Percentiles rank a stretch among this genome's conserved stretches.
These are phyloP conservation scores for Myrica gale DNA, from an alignment of 306 rosid species.

Conservation along the genomic window DNA sequence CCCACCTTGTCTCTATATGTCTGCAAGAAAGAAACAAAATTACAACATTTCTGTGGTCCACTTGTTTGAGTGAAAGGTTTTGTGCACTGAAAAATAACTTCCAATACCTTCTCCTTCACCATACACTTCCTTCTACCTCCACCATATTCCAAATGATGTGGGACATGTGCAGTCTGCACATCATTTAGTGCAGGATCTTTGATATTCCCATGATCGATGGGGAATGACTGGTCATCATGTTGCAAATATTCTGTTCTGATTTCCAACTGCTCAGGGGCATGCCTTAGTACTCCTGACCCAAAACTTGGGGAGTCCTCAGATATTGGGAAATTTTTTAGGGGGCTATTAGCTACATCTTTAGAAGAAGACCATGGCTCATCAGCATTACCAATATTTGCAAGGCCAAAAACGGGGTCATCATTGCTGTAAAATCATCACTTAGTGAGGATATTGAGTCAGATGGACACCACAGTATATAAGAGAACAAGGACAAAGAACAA, in stretches of 20 bases:
- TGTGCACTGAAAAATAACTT: constrained; percentile 16
- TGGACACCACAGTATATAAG: constrained; percentile 26
- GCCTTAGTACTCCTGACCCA: constrained; percentile 34
- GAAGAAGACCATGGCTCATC: constrained; percentile 73
- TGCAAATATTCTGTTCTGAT: constrained; percentile 50
- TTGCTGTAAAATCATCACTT: constrained; percentile 83
- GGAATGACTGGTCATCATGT: constrained; percentile 40
- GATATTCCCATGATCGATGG: constrained; percentile 37
- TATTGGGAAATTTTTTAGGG: constrained; percentile 40
- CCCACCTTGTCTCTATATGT: constrained; percentile 32
- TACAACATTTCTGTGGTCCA: constrained; percentile 8
- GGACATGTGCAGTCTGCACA: constrained; percentile 39
- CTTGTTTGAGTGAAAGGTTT: constrained; percentile 10
- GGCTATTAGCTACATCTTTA: constrained; percentile 47
- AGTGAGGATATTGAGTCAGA: constrained; percentile 63
- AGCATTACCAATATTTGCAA: constrained; percentile 54
- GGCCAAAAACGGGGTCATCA: constrained; percentile 71
- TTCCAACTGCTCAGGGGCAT: constrained; percentile 41
- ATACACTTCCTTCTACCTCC: constrained; percentile 41
- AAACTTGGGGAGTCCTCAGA: constrained; percentile 40
- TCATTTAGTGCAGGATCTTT: constrained; percentile 38
- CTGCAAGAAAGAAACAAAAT: constrained; percentile 32
- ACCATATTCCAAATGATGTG: constrained; percentile 43
- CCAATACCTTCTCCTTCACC: constrained; percentile 56
- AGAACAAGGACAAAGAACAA: neutral